Evolutionary conservation across 108 stramenopile genomes (phyloP), one percentile per base, ranked within the genome.

Genomic region (Schizochytrium sp.): DNA sequence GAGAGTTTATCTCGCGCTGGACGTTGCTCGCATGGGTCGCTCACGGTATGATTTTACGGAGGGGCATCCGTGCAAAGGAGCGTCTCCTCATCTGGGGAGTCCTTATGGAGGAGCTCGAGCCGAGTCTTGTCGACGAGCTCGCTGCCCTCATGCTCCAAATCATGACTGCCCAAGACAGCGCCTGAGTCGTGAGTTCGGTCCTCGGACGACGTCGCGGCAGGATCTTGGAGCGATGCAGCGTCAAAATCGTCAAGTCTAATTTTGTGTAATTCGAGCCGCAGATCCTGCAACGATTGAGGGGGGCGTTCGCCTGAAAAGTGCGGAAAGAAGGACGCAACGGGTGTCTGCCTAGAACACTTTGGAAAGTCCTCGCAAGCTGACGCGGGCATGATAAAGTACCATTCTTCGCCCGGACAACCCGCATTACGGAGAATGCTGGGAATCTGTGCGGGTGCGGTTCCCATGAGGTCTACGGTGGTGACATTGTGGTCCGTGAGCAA

Each of bases 1-100:
- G 2, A 6, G 51, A 83, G 4, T 47, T 53, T 53, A 83, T 83
- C 45, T 83, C 76, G 4, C 45, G 76, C 6, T 83, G 76, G 76
- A 83, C 76, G 18, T 83, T 83, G n/a, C 25, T 83, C 12, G 76
- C 76, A 6, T 83, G 76, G 76, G 48, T 83, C 10, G 76, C 76
- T 12, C 48, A 83, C n/a, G 45, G 48, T 34, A 53, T 83, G 51
- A 53, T 83, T 12, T 28, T 83, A 6, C 76, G 76, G 43, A 53
- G 48, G 1, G 51, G 51, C 2, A 53, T 53, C 5, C 76, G 76
- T 12, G 48, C 51, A 14, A 53, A 83, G 51, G 76, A 83, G 76
- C 45, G 76, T 12, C 4, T 83, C 19, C n/a, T 53, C 48, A 47
- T 83, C 4, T 83, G 76, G 76, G 63, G 63, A 8, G 63, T 69